Conservation (phyloP, 768 basidiomycete genomes). For the Boletus pseudo-olivaceus region DNA sequence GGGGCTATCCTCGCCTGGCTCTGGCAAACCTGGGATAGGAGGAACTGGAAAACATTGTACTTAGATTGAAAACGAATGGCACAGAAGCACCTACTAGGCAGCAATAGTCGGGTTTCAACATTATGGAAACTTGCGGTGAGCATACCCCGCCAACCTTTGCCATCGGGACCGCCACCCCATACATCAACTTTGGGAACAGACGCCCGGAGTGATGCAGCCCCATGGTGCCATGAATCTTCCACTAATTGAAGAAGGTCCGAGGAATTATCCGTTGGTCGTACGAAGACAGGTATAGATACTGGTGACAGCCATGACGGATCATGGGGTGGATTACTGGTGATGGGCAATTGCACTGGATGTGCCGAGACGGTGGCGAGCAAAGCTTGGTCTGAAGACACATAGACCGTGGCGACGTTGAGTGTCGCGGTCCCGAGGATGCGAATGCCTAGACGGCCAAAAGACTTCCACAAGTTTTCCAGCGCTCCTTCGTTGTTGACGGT, state of each 20-base stretch:
- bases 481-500: slow-evolving; percentile 42
- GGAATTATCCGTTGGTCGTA: slow-evolving; percentile 53
- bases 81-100: slow-evolving; percentile 48
- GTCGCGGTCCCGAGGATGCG: slow-evolving; percentile 53
- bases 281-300: slow-evolving; percentile 46
- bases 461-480: slow-evolving; percentile 54
- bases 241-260: slow-evolving; percentile 48
- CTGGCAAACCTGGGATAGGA: slow-evolving; percentile 60
- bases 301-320: slow-evolving; percentile 58
- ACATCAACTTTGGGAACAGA: slow-evolving; percentile 43
- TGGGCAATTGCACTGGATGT: slow-evolving; percentile 51
- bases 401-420: slow-evolving; percentile 49
- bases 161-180: slow-evolving; percentile 46
- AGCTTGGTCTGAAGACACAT: slow-evolving; percentile 40
- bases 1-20: slow-evolving; percentile 46
- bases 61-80: neutral
- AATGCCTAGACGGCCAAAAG: slow-evolving; percentile 66
- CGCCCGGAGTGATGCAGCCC: slow-evolving; percentile 43
- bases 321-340: slow-evolving; percentile 35
- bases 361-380: slow-evolving; percentile 47
- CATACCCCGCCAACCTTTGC: slow-evolving; percentile 45
- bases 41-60: slow-evolving; percentile 47
- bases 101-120: slow-evolving; percentile 42
- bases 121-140: slow-evolving; percentile 41
- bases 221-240: slow-evolving; percentile 55